phyloP scores from a whole-genome alignment of 2,329 filamentous ascomycete species.

The Daldinia sp. region DNA sequence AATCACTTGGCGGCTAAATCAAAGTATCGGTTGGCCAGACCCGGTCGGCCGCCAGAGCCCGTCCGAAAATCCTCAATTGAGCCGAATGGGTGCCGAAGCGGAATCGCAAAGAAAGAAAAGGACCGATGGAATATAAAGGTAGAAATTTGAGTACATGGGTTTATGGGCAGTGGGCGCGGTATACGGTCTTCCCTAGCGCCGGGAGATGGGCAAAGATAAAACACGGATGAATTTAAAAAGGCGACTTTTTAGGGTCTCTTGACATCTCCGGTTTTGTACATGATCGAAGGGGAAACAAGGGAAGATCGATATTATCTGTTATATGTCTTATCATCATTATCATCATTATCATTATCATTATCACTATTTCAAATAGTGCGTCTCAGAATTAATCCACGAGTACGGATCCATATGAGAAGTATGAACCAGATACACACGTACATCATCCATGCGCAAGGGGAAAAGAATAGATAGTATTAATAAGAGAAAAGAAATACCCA shows the following conservation, averaged over 20 bases:
- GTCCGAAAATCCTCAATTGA: conserved; percentile 27
- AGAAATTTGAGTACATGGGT: not conserved
- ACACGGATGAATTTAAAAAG: not conserved
- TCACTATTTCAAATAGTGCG: not conserved
- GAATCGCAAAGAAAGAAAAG: conserved; percentile 26
- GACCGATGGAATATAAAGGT: conserved; percentile 30
- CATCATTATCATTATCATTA: not conserved
- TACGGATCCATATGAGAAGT: too few relatives aligned
- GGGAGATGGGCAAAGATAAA: not conserved
- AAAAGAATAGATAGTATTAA: not conserved
- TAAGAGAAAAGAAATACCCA: not conserved
- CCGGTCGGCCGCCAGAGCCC: conserved; percentile 17
- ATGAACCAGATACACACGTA: not conserved
- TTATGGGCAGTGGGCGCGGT: too few relatives aligned
- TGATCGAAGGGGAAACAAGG: not conserved
- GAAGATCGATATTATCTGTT: not conserved
- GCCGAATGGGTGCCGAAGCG: conserved; percentile 34
- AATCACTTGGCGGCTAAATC: conserved; percentile 36
- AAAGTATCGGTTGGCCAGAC: conserved; percentile 25
- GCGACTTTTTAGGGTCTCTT: not conserved
- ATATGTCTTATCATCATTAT: not conserved
- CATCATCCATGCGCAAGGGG: not conserved
- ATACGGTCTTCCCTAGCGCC: too few relatives aligned
- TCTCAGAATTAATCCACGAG: not conserved
- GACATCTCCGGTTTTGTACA: not conserved